phyloP scores from a whole-genome alignment of 148 eudicot genomes.

The Persicaria maculosa region DNA sequence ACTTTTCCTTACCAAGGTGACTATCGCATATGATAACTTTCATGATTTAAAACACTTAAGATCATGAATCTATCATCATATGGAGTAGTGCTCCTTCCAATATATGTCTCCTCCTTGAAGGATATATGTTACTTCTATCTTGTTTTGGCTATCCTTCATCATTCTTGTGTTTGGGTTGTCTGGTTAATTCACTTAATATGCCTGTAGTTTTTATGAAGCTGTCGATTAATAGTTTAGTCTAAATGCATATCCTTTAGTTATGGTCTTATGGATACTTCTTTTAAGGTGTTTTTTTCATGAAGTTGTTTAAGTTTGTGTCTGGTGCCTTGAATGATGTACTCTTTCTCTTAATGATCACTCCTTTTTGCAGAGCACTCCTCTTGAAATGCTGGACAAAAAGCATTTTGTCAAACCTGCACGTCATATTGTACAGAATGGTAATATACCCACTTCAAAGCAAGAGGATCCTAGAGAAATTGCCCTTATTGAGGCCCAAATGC shows the following conservation, averaged over 20 bases:
- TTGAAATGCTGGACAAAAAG: slow-evolving; percentile 77
- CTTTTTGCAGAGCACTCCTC: slow-evolving; percentile 62
- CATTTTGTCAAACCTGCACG: slow-evolving; percentile 65
- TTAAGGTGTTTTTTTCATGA: not conserved
- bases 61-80: no score
- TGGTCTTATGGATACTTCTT: not conserved
- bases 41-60: not conserved
- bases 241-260: not conserved
- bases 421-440: slow-evolving; percentile 47
- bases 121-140: no score
- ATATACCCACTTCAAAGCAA: slow-evolving; percentile 31
- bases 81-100: no score
- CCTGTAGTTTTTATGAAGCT: not conserved
- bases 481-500: slow-evolving; percentile 64
- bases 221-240: not conserved
- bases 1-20: slow-evolving; percentile 89
- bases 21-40: not conserved
- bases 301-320: slow-evolving; percentile 9
- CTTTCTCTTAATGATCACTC: not conserved
- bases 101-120: no score
- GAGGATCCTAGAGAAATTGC: slow-evolving; percentile 70
- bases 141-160: no score
- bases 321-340: slow-evolving; percentile 10
- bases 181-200: not conserved
- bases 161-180: no score